Conservation (phyloP, 148 eudicot genomes). For the Rhododendron kiyosumense region DNA sequence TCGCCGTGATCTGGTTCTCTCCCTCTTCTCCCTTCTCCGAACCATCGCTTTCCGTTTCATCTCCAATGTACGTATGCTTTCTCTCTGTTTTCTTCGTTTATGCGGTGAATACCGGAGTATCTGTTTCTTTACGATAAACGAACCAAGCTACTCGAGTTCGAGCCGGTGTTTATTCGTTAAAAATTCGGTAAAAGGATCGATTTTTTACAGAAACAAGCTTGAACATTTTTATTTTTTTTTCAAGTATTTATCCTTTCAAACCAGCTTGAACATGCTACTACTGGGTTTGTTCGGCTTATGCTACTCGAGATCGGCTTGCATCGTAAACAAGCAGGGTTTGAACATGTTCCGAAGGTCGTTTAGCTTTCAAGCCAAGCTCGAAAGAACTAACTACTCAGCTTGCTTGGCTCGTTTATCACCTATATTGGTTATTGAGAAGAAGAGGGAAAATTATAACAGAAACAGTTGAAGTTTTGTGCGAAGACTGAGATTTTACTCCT, state of each 20-base stretch:
- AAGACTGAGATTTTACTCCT: background rate
- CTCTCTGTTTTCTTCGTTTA: background rate
- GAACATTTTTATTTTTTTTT: background rate
- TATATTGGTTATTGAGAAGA: background rate
- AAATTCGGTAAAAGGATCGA: background rate
- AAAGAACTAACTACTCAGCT: background rate
- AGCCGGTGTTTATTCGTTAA: background rate
- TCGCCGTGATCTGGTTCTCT: conserved; percentile 42
- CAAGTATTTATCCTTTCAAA: background rate
- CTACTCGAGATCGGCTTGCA: background rate
- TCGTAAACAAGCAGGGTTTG: background rate
- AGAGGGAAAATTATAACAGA: background rate
- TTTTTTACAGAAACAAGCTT: background rate
- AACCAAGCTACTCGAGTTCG: background rate
- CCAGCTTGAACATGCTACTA: background rate
- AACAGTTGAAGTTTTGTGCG: background rate
- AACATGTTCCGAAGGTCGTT: background rate
- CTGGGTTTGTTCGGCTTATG: background rate
- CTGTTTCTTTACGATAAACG: background rate
- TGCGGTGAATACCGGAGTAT: background rate
- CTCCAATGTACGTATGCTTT: conserved; percentile 10
- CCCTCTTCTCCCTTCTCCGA: conserved; percentile 54
- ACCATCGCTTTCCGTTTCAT: conserved; percentile 27
- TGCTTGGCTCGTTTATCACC: background rate
- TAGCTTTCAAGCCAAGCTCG: background rate